These are phyloP conservation scores for Moesziomyces sp. DNA, from an alignment of 1,284 basidiomycete species.

Conservation along the genomic window DNA sequence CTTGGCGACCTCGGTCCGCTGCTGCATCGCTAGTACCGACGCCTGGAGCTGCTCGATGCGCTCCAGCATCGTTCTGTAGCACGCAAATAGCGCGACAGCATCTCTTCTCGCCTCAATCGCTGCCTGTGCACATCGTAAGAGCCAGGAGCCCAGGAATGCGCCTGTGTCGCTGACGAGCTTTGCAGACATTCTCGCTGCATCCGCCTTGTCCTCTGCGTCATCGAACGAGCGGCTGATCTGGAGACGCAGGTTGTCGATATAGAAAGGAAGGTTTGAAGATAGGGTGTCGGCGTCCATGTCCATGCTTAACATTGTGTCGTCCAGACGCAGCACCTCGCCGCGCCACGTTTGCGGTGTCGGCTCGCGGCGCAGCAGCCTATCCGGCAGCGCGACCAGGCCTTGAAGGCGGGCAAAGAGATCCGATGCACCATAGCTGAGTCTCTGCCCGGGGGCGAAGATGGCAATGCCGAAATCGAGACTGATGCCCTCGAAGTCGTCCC, in stretches of 20 bases:
- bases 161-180: conserved; percentile 24
- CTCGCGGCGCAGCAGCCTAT: conserved; percentile 26
- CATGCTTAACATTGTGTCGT: conserved; percentile 22
- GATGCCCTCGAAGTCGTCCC: conserved; percentile 51
- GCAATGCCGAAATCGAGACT: conserved; percentile 58
- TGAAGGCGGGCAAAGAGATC: conserved; percentile 16
- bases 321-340: conserved; percentile 29
- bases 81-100: conserved; percentile 14
- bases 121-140: conserved; percentile 11
- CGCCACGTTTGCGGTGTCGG: conserved; percentile 17
- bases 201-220: not conserved
- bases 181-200: conserved; percentile 5
- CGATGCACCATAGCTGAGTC: conserved; percentile 1
- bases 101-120: not conserved
- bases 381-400: conserved; percentile 23
- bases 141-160: conserved; percentile 30
- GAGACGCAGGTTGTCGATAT: conserved; percentile 23
- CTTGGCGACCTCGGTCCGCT: not conserved
- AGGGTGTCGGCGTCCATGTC: conserved; percentile 33
- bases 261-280: conserved; percentile 18
- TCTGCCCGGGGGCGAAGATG: conserved; percentile 26
- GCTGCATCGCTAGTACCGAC: conserved; percentile 13
- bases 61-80: conserved; percentile 28
- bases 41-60: conserved; percentile 31
- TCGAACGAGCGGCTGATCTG: conserved; percentile 18